Percentiles rank a stretch among this genome's conserved stretches.
Evolutionary conservation across 108 stramenopile genomes (phyloP).

Genomic region (Asterionellopsis glacialis): DNA sequence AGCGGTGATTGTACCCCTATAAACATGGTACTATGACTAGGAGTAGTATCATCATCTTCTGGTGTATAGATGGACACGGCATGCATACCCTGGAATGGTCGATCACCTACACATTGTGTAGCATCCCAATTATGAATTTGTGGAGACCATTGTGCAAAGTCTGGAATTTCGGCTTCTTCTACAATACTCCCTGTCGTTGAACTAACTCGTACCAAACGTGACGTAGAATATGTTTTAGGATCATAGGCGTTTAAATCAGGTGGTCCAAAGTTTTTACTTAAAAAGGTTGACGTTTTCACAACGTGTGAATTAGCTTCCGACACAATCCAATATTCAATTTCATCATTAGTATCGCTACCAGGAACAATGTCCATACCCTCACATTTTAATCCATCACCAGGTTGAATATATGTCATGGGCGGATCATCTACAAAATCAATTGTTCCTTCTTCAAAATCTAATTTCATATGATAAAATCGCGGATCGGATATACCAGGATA

Average conservation of each 20-base stretch:
- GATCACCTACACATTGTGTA: conserved; percentile 11
- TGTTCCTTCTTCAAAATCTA: conserved; percentile 9
- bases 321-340: conserved; percentile 4
- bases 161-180: conserved; percentile 10
- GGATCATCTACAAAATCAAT: conserved; percentile 3
- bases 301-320: conserved; percentile 13
- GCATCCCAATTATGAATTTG: conserved; percentile 8
- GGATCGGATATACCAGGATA: conserved; percentile 5
- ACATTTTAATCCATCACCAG: conserved; percentile 5
- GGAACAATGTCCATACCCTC: conserved; percentile 10
- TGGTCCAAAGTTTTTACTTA: conserved; percentile 13
- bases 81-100: conserved; percentile 16
- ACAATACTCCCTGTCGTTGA: conserved; percentile 4
- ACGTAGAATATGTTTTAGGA: conserved; percentile 7
- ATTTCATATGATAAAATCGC: conserved; percentile 9
- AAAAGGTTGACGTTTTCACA: conserved; percentile 4
- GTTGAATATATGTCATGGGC: background rate
- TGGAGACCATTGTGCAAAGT: conserved; percentile 9
- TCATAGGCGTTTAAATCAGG: conserved; percentile 9
- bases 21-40: background rate
- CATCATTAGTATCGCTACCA: background rate
- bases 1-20: conserved; percentile 6
- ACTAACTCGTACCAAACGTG: conserved; percentile 11
- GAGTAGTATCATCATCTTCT: too few relatives aligned
- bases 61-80: background rate